phyloP scores from a whole-genome alignment of 768 basidiomycete genomes.

The Naganishia vishniacii region DNA sequence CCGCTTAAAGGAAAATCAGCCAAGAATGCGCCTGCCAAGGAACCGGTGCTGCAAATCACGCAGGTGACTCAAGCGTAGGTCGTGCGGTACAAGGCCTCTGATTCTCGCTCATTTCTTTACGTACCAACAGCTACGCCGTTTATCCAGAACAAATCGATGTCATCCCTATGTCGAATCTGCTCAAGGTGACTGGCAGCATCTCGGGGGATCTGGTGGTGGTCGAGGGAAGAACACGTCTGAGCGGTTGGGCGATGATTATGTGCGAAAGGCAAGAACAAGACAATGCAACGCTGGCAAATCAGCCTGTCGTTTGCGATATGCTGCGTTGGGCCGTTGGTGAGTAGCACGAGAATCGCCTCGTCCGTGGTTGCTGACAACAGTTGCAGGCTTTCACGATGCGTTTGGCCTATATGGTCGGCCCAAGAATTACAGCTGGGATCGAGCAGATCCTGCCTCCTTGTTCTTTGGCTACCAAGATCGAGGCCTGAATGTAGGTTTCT shows the following conservation, averaged over 20 bases:
- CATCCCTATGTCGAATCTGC: conserved; percentile 78
- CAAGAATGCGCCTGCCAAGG: conserved; percentile 25
- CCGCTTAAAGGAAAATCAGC: conserved; percentile 67
- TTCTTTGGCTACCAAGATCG: conserved; percentile 95
- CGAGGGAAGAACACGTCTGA: conserved; percentile 58
- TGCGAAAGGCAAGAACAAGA: conserved; percentile 56
- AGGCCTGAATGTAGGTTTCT: conserved; percentile 65
- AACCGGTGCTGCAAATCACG: conserved; percentile 63
- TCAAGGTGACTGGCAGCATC: conserved; percentile 83
- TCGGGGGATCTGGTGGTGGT: conserved; percentile 69
- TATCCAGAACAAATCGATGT: conserved; percentile 93
- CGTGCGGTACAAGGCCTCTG: no score
- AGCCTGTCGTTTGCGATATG: conserved; percentile 71
- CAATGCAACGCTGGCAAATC: conserved; percentile 47
- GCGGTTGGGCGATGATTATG: conserved; percentile 82
- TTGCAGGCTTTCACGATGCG: conserved; percentile 70
- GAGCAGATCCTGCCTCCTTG: conserved; percentile 68
- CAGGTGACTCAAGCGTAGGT: conserved; percentile 68
- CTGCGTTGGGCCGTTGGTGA: conserved; percentile 81
- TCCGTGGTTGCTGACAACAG: neutral
- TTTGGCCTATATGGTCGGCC: conserved; percentile 87
- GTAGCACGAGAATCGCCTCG: conserved; percentile 36
- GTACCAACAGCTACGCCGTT: conserved; percentile 59
- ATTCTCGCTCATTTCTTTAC: no score
- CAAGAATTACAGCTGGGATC: conserved; percentile 80